Conservation (phyloP, 2,329 filamentous ascomycete species). For the Neonectria coccinea region DNA sequence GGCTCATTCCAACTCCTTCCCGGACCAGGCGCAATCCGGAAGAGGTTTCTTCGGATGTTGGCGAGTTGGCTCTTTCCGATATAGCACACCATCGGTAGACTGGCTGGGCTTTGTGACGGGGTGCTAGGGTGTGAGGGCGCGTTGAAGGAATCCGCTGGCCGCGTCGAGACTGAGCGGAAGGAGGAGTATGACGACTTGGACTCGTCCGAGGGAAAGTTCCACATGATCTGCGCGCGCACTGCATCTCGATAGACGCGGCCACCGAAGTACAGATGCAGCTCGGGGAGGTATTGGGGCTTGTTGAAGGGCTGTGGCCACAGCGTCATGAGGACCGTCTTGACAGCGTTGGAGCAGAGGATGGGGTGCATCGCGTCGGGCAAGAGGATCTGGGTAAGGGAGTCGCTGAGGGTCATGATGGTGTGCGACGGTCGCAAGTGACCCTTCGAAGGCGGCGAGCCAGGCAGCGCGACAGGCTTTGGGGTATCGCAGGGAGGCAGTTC, state of each 20-base stretch:
- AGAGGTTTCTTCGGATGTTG: constrained; percentile 60
- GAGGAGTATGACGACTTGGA: constrained; percentile 46
- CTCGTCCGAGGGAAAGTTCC: constrained; percentile 54
- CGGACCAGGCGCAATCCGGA: constrained; percentile 58
- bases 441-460: constrained; percentile 51
- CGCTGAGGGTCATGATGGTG: constrained; percentile 57
- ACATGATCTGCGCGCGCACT: constrained; percentile 63
- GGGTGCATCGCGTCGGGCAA: constrained; percentile 48
- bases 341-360: constrained; percentile 53
- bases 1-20: constrained; percentile 57
- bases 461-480: constrained; percentile 53
- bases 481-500: constrained; percentile 56
- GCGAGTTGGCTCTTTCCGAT: constrained; percentile 61
- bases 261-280: constrained; percentile 65
- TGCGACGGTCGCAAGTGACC: constrained; percentile 55
- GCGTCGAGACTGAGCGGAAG: constrained; percentile 54
- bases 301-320: constrained; percentile 57
- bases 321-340: constrained; percentile 58
- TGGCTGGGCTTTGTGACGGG: constrained; percentile 37
- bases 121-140: constrained; percentile 39
- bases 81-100: constrained; percentile 57
- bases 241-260: constrained; percentile 57
- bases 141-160: constrained; percentile 48
- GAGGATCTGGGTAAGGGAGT: constrained; percentile 59
- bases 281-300: constrained; percentile 48